A percentile compares a stretch with the other conserved stretches of the same genome.
These are phyloP conservation scores for Phytopythium mirpurense DNA, from an alignment of 352 stramenopile species.

Conservation along the genomic window DNA sequence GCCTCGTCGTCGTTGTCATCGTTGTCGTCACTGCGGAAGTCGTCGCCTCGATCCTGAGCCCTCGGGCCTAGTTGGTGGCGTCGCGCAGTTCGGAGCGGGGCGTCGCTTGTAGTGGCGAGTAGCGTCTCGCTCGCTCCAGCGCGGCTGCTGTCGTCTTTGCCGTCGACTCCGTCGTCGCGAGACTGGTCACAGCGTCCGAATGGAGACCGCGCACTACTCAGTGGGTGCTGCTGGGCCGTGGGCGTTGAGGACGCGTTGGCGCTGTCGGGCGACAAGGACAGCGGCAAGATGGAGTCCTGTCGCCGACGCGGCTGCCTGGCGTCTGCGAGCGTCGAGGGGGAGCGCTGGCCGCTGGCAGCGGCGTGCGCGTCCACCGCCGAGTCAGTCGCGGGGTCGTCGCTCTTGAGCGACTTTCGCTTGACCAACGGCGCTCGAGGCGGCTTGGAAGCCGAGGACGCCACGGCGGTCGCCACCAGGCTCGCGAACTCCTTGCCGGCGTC, in stretches of 20 bases:
- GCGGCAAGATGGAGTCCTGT: constrained; percentile 3
- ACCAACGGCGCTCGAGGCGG: constrained; percentile 9
- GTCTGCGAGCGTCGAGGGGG: not conserved
- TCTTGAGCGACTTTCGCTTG: constrained; percentile 9
- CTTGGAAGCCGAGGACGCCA: constrained; percentile 2
- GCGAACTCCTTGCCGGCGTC: not conserved
- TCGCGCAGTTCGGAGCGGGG: not conserved
- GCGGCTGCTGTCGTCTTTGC: not conserved
- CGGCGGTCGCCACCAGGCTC: not conserved
- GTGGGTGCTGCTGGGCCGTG: not conserved
- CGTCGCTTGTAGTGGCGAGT: constrained; percentile 3
- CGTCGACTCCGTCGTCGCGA: not conserved
- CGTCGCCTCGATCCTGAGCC: not conserved
- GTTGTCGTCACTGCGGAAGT: not conserved
- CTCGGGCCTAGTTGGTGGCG: not conserved
- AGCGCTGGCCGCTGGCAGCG: not conserved
- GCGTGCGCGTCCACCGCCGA: not conserved
- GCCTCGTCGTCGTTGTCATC: not conserved
- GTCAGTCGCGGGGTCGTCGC: not conserved
- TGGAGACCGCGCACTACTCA: not conserved
- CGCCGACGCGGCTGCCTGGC: not conserved
- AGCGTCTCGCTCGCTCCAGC: not conserved
- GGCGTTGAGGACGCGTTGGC: not conserved
- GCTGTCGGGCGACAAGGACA: not conserved
- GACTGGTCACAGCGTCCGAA: not conserved